A percentile compares a stretch with the other conserved stretches of the same genome.
Evolutionary conservation across 1,284 basidiomycete genomes (phyloP).

Genomic region (Xerocomus nothofagi): DNA sequence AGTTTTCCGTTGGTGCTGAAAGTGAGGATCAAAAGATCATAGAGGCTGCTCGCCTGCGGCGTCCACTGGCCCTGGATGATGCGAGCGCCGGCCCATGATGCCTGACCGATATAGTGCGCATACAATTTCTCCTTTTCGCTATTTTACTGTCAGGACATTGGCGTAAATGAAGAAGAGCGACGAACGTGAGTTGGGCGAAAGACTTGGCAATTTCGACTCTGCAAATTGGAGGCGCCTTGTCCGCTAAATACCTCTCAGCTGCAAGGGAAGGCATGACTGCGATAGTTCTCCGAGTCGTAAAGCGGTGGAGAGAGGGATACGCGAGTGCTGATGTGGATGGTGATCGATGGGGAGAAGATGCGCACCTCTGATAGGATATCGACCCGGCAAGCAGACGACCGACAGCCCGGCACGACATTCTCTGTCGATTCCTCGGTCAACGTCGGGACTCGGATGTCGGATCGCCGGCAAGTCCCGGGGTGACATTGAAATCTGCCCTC

Average conservation of each 20-base stretch:
- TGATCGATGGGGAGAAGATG: constrained; percentile 14
- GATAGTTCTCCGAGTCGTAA: constrained; percentile 17
- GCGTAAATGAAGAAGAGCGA: neutral
- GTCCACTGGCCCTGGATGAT: constrained; percentile 85
- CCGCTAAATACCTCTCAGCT: constrained; percentile 68
- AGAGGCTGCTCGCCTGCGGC: constrained; percentile 55
- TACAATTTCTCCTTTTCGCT: constrained; percentile 77
- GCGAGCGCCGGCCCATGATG: constrained; percentile 78
- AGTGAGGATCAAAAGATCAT: constrained; percentile 66
- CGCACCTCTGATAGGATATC: constrained; percentile 15
- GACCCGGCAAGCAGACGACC: constrained; percentile 4
- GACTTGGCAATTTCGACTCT: constrained; percentile 63
- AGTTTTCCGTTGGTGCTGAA: constrained; percentile 64
- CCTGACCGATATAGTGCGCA: constrained; percentile 64
- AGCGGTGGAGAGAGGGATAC: neutral
- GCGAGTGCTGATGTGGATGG: neutral
- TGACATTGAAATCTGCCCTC: too few relatives aligned
- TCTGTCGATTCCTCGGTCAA: too few relatives aligned
- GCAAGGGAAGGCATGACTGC: constrained; percentile 41
- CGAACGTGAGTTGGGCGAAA: constrained; percentile 66
- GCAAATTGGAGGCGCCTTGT: constrained; percentile 67
- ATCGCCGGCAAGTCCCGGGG: too few relatives aligned
- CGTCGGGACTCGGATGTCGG: constrained; percentile 12
- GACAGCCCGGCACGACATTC: constrained; percentile 12
- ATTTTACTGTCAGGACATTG: neutral